Conservation (phyloP, 1,284 basidiomycete species). For the Ganoderma lingzhi region DNA sequence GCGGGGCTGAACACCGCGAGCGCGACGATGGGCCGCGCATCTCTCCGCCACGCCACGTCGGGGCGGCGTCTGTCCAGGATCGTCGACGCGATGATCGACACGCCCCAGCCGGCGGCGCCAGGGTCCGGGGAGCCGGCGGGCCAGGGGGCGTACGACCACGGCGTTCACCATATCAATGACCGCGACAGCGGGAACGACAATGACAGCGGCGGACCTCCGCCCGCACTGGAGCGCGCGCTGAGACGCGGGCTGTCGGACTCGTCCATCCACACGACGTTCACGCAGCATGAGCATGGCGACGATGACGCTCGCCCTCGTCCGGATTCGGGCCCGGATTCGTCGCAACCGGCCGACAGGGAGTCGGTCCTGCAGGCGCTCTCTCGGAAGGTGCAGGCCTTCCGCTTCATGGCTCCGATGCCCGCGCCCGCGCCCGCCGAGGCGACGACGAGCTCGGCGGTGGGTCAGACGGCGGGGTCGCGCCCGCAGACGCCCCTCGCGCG, state of each 20-base stretch:
- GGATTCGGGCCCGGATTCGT: conserved; percentile 19
- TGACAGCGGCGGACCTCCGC: conserved; percentile 19
- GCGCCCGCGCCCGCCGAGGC: conserved; percentile 22
- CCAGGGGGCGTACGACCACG: conserved; percentile 60
- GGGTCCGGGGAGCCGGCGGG: conserved; percentile 46
- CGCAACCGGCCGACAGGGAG: conserved; percentile 46
- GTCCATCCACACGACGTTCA: conserved; percentile 87
- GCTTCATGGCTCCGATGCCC: conserved; percentile 26
- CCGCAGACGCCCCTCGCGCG: conserved; percentile 30
- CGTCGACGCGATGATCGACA: conserved; percentile 41
- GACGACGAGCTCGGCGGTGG: conserved; percentile 7
- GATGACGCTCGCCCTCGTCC: conserved; percentile 14
- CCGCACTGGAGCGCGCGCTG: conserved; percentile 71
- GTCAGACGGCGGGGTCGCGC: conserved; percentile 23
- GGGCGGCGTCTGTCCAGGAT: conserved; percentile 38
- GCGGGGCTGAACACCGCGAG: conserved; percentile 23
- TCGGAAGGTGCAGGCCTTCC: conserved; percentile 56
- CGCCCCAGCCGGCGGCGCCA: conserved; percentile 14
- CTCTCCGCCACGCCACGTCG: conserved; percentile 29
- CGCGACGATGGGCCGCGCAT: conserved; percentile 39
- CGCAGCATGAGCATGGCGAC: conserved; percentile 52
- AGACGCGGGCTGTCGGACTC: conserved; percentile 89
- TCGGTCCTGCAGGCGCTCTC: conserved; percentile 62
- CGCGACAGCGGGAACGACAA: conserved; percentile 12
- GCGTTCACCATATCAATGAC: conserved; percentile 43